A percentile compares a stretch with the other conserved stretches of the same genome.
Conservation (phyloP, 306 rosid species). For the Dryas alaskensis region DNA sequence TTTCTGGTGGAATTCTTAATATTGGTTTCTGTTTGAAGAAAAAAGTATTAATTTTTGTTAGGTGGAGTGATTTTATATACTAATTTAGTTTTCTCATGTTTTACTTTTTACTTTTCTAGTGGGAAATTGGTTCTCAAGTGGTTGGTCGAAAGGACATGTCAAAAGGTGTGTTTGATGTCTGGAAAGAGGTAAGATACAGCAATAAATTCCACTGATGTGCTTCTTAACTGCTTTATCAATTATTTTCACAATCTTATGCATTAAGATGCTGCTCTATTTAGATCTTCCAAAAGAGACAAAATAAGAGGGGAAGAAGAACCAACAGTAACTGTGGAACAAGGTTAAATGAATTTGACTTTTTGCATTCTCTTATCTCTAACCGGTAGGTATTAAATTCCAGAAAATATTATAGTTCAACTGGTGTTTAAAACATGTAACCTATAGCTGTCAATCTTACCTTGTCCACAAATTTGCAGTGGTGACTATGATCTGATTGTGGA, state of each 20-base stretch:
- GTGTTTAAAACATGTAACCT: neutral
- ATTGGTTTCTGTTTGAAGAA: neutral
- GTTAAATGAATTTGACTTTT: constrained; percentile 55
- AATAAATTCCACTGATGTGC: constrained; percentile 16
- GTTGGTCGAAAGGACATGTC: constrained; percentile 85
- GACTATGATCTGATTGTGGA: constrained; percentile 83
- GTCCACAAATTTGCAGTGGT: constrained; percentile 58
- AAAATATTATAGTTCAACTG: constrained; percentile 12
- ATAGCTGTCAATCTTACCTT: constrained; percentile 8
- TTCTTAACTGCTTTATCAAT: constrained; percentile 14
- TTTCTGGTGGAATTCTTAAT: neutral
- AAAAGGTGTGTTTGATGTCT: constrained; percentile 65
- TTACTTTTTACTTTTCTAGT: constrained; percentile 43
- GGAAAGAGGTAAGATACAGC: constrained; percentile 70
- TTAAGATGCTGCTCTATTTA: constrained; percentile 29
- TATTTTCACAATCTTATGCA: constrained; percentile 22
- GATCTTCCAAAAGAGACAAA: constrained; percentile 76
- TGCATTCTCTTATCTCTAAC: constrained; percentile 67
- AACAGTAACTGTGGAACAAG: constrained; percentile 24
- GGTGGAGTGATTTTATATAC: neutral
- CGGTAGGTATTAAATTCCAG: constrained; percentile 55
- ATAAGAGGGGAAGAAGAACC: constrained; percentile 57
- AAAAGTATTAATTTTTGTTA: neutral
- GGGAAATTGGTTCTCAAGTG: constrained; percentile 80
- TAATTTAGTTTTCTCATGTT: constrained; percentile 9